Conservation (phyloP, 352 stramenopile species). For the Plasmopara muralis region DNA sequence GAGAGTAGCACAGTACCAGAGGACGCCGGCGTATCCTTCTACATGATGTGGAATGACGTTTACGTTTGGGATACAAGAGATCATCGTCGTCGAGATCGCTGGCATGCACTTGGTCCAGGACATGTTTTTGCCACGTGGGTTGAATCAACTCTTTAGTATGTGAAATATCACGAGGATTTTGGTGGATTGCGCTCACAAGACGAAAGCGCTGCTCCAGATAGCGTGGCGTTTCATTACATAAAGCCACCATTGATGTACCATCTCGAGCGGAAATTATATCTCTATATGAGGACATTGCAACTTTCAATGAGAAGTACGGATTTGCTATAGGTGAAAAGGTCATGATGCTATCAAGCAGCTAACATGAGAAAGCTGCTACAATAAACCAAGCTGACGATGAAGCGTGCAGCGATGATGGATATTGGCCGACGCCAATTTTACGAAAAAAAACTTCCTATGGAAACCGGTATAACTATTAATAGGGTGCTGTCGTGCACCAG, state of each 20-base stretch:
- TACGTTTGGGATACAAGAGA: constrained; percentile 73
- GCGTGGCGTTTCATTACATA: constrained; percentile 68
- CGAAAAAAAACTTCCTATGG: no score
- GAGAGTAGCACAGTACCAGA: constrained; percentile 60
- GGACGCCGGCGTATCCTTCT: constrained; percentile 67
- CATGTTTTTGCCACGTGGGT: constrained; percentile 31
- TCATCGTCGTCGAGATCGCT: constrained; percentile 51
- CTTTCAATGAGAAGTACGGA: constrained; percentile 44
- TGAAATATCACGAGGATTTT: constrained; percentile 49
- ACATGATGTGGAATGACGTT: constrained; percentile 66
- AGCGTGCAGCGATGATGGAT: no score
- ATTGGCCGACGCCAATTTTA: no score
- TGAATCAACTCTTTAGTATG: constrained; percentile 48
- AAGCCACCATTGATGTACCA: constrained; percentile 60
- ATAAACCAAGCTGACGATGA: no score
- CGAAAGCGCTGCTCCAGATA: constrained; percentile 50
- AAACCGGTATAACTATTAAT: no score
- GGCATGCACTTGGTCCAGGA: constrained; percentile 52
- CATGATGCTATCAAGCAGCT: constrained; percentile 5
- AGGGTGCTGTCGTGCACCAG: no score
- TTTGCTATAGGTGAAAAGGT: constrained; percentile 38
- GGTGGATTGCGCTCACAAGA: constrained; percentile 39
- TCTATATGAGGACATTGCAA: constrained; percentile 40
- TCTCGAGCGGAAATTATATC: constrained; percentile 57
- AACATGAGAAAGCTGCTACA: neutral